Evolutionary conservation across 129 eudicot genomes (phyloP), one percentile per base, ranked within the genome.

Genomic region (Flaveria robusta): DNA sequence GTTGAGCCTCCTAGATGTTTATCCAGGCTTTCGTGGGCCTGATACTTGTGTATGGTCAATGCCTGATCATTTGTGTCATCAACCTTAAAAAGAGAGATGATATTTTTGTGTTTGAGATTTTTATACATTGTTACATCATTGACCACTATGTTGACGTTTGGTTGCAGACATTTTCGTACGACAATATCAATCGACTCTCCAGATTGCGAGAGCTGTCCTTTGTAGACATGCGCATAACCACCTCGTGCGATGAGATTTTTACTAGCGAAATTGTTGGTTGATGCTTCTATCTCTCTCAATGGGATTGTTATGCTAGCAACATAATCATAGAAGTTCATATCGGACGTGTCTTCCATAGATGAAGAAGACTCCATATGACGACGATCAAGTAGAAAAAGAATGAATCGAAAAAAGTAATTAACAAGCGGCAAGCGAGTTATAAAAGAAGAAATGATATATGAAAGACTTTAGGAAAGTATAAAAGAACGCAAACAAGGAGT

Each of bases 191-290:
- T 71, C 37, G 66, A 22, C 4, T 62, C 19, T 11, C 62, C 49
- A 1, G 14, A 11, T 0, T 24, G 79, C 7, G 11, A 43, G 24
- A 62, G 71, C 19, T 24, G 20, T 9, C 91, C 91, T 71, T 47
- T 84, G 74, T 86, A 89, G 19, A 89, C 88, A 41, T 81, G 75
- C 2, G 89, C 88, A 27, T 84, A 85, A 0, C 88, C 86, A 5
- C 96, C 96, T 15, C 80, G 87, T 0, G 88, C 89, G 13, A 89
- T 78, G 50, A 84, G 80, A 50, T 89, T 54, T 1, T 88, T 82
- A 39, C 76, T 81, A 8, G 84, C 85, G 18, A 89, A 89, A 68
- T 85, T 85, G 74, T 89, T 83, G 55, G 91, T 89, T 56, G 89
- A 87, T 16, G 72, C 82, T 55, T 29, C 72, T 16, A 85, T 89